These are phyloP conservation scores for Xylaria bambusicola DNA, from an alignment of 495 filamentous ascomycete genomes.

Conservation along the genomic window DNA sequence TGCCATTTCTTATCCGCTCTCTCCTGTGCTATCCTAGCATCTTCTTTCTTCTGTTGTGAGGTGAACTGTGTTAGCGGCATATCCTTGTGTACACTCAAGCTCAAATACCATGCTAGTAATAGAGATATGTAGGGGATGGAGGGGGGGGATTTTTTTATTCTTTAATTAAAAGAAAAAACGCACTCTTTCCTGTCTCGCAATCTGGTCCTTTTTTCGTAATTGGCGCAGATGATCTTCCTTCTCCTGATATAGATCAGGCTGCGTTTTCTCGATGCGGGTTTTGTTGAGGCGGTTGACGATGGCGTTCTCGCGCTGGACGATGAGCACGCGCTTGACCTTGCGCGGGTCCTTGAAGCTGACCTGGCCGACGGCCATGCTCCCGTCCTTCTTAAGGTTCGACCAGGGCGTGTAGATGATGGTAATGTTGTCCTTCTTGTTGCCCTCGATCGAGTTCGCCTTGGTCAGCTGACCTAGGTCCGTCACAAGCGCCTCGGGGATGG, in stretches of 20 bases:
- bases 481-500: constrained; percentile 71
- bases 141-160: too few relatives aligned
- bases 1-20: constrained; percentile 86
- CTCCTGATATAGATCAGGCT: constrained; percentile 76
- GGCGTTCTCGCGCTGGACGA: constrained; percentile 74
- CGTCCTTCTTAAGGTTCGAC: constrained; percentile 94
- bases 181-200: constrained; percentile 64
- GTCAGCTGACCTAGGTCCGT: constrained; percentile 92
- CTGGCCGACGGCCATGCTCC: constrained; percentile 93
- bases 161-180: constrained; percentile 24
- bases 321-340: constrained; percentile 77
- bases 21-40: constrained; percentile 75
- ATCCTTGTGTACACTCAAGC: too few relatives aligned
- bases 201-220: constrained; percentile 69
- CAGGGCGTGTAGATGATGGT: constrained; percentile 97
- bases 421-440: constrained; percentile 98
- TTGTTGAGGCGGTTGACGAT: constrained; percentile 97
- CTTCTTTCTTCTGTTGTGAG: constrained; percentile 67
- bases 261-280: constrained; percentile 77
- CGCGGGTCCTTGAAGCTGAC: constrained; percentile 92
- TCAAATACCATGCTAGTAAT: too few relatives aligned
- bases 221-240: constrained; percentile 72
- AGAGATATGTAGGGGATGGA: too few relatives aligned
- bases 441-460: constrained; percentile 98
- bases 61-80: constrained; percentile 1